Evolutionary conservation across 768 basidiomycete genomes (phyloP).

Genomic region (Podaxis sp.): DNA sequence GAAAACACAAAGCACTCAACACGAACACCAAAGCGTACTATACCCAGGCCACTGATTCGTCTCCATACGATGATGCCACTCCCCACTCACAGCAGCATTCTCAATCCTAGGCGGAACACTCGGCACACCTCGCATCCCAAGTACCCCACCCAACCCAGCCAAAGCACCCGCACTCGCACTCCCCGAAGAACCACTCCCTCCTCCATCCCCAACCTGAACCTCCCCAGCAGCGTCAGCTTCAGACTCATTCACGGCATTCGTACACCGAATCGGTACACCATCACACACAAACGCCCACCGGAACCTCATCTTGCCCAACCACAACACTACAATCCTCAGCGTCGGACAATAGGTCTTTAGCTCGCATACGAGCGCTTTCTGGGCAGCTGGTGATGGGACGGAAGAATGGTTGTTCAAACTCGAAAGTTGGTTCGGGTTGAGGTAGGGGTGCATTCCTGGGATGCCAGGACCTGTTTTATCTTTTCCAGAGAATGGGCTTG

Average conservation of each 20-base stretch:
- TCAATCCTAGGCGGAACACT: not conserved
- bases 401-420: not conserved
- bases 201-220: not conserved
- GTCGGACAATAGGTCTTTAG: constrained; percentile 31
- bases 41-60: constrained; percentile 5
- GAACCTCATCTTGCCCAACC: constrained; percentile 26
- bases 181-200: not conserved
- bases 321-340: constrained; percentile 29
- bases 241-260: not conserved
- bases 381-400: constrained; percentile 18
- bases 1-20: not conserved
- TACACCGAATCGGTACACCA: not conserved
- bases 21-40: constrained; percentile 8
- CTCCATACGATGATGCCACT: constrained; percentile 8
- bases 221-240: not conserved
- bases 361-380: constrained; percentile 33
- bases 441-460: constrained; percentile 13
- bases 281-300: constrained; percentile 23
- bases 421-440: not conserved
- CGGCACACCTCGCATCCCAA: not conserved
- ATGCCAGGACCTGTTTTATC: no score
- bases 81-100: constrained; percentile 1
- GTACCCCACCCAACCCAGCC: not conserved
- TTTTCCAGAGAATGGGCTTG: not conserved
- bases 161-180: not conserved